A percentile compares a stretch with the other conserved stretches of the same genome.
Evolutionary conservation across 1,284 basidiomycete genomes (phyloP).

Genomic region (Anthracocystis panici-leucophaei): DNA sequence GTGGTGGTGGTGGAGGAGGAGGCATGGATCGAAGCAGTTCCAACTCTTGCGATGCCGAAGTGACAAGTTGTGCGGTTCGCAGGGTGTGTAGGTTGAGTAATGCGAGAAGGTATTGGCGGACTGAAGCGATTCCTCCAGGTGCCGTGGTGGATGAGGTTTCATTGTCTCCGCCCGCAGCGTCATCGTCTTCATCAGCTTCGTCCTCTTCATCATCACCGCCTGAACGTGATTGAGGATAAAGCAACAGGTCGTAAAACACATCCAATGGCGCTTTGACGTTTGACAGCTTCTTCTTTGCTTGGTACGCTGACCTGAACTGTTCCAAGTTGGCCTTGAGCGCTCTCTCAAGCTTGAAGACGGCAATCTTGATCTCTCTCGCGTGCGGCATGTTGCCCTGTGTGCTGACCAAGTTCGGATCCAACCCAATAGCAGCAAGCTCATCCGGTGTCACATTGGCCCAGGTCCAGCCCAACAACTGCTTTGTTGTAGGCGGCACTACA

Average conservation of each 20-base stretch:
- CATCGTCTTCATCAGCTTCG: slow-evolving; percentile 50
- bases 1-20: slow-evolving; percentile 23
- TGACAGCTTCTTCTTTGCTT: slow-evolving; percentile 9
- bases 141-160: slow-evolving; percentile 1
- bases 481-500: slow-evolving; percentile 38
- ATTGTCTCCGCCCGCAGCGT: slow-evolving; percentile 27
- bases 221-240: slow-evolving; percentile 16
- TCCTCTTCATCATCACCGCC: slow-evolving; percentile 23
- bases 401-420: slow-evolving; percentile 5
- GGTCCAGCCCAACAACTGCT: slow-evolving; percentile 21
- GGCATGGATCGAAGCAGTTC: slow-evolving; percentile 59
- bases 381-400: slow-evolving; percentile 10
- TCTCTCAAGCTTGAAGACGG: slow-evolving; percentile 57
- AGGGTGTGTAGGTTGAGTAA: slow-evolving; percentile 61
- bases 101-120: slow-evolving; percentile 60
- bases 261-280: slow-evolving; percentile 21
- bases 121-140: slow-evolving; percentile 28
- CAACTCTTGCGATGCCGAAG: slow-evolving; percentile 56
- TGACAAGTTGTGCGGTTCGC: slow-evolving; percentile 26
- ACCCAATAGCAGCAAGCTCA: slow-evolving; percentile 13
- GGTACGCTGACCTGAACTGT: slow-evolving; percentile 41
- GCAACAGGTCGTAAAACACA: slow-evolving; percentile 50
- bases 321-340: slow-evolving; percentile 51
- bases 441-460: slow-evolving; percentile 5
- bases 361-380: slow-evolving; percentile 60